Evolutionary conservation across 2,329 filamentous ascomycete genomes (phyloP), one percentile per base, ranked within the genome.

Genomic region (Trichoderma citrinoviride): DNA sequence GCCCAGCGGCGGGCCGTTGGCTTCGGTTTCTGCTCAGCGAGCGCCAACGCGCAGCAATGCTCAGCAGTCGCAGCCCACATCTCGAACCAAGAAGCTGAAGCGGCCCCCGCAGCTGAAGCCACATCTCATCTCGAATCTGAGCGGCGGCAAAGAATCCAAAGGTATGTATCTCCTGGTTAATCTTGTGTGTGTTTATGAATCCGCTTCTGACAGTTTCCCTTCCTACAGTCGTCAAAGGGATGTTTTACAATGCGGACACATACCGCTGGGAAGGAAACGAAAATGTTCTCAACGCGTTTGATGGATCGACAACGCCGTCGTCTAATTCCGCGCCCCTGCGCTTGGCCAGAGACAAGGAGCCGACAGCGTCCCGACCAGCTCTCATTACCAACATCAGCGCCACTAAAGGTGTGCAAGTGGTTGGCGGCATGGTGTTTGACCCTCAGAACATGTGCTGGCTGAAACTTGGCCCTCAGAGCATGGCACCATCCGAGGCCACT

Each of bases 341-440:
- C 3, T 72, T 83, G 15, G 75, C 77, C 0, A 81, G 83, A 17
- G 86, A 88, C 57, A 87, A 82, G 70, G 87, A 89, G 70, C 79
- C 77, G 14, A 73, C 80, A 10, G 89, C 87, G 2, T 87, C 87
- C 70, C 78, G 89, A 67, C 83, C 92, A 10, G 93, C 94, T 6
- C 84, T 99, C 19, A 99, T 99, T 72, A 93, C 93, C 54, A 95
- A 97, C 69, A 91, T 97, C 69, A 91, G 90, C 62, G 85, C 88
- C 5, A 88, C 89, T 67, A 91, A 94, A 73, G 93, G 92, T 67
- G 90, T 97, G 15, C 93, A 97, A 77, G 90, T 97, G 41, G 93
- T 97, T 65, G 91, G 93, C n/a, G 92, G 93, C 70, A 99, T 99
- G 95, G 90, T 98, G 10, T 99, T 98, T 75, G 95, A 99, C 74